Evolutionary conservation across 371 early-diverging fungal genomes (phyloP).

Genomic region (Mucor lusitanicus): DNA sequence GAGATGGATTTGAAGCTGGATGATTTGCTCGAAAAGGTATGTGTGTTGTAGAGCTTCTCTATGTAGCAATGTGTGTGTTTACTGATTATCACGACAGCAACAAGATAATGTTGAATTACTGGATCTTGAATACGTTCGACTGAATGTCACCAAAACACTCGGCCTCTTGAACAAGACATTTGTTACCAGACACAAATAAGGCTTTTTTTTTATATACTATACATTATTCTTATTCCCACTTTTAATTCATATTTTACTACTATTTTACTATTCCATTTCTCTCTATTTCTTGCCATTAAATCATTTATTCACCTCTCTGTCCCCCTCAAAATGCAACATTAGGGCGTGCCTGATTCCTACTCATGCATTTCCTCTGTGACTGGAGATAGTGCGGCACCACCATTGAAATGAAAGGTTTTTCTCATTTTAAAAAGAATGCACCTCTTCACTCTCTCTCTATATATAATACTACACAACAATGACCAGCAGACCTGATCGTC

Average conservation of each 20-base stretch:
- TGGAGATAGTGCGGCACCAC: not conserved
- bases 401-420: not conserved
- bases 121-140: slow-evolving; percentile 92
- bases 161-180: slow-evolving; percentile 48
- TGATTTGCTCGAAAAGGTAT: slow-evolving; percentile 88
- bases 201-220: not conserved
- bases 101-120: slow-evolving; percentile 85
- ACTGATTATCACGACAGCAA: slow-evolving; percentile 62
- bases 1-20: slow-evolving; percentile 96
- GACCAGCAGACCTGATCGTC: slow-evolving; percentile 41
- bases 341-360: too few species aligned
- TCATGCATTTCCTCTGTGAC: not conserved
- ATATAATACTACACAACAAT: slow-evolving; percentile 9
- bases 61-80: not conserved
- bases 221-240: not conserved
- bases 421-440: not conserved
- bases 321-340: too few species aligned
- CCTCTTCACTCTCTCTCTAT: too few species aligned
- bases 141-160: slow-evolving; percentile 60
- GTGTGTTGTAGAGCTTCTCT: not conserved
- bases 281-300: too few species aligned
- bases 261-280: too few species aligned
- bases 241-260: not conserved
- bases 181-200: slow-evolving; percentile 40
- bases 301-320: too few species aligned